Conservation (phyloP, 1,284 basidiomycete genomes). For the Rhodofomes roseus region DNA sequence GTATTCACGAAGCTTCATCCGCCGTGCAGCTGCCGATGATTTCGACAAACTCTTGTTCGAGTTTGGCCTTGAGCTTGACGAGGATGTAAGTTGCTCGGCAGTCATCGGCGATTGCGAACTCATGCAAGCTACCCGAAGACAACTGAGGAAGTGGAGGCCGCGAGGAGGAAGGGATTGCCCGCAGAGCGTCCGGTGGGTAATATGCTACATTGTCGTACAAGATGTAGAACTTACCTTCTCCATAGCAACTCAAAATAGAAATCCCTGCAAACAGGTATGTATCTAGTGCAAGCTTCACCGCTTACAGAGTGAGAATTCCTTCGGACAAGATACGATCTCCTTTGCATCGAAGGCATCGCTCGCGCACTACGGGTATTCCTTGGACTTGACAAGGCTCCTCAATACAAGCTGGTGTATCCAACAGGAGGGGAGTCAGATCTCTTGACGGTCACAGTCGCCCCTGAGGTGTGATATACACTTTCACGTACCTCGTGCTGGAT, state of each 20-base stretch:
- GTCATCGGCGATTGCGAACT: neutral
- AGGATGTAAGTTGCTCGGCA: slow-evolving; percentile 70
- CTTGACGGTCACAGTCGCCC: slow-evolving; percentile 63
- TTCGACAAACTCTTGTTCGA: slow-evolving; percentile 97
- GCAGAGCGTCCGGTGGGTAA: slow-evolving; percentile 73
- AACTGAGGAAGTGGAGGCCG: slow-evolving; percentile 82
- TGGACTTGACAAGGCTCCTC: slow-evolving; percentile 64
- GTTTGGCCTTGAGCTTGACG: slow-evolving; percentile 96
- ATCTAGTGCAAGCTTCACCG: slow-evolving; percentile 1
- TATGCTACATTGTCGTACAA: neutral
- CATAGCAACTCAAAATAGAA: slow-evolving; percentile 95
- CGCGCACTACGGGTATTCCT: slow-evolving; percentile 88
- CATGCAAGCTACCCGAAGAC: slow-evolving; percentile 50
- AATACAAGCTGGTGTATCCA: slow-evolving; percentile 71
- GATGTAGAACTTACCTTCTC: neutral
- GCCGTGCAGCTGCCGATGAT: slow-evolving; percentile 73
- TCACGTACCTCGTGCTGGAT: neutral
- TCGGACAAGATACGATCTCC: slow-evolving; percentile 83
- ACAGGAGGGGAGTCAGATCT: slow-evolving; percentile 61
- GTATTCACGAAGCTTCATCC: slow-evolving; percentile 1
- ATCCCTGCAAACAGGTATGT: slow-evolving; percentile 88
- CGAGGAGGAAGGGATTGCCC: slow-evolving; percentile 78
- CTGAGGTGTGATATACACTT: slow-evolving; percentile 53
- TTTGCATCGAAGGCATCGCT: slow-evolving; percentile 96
- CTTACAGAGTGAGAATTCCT: neutral